A percentile compares a stretch with the other conserved stretches of the same genome.
Evolutionary conservation across 176 grass and related monocot genomes (phyloP).

Genomic region (Typha latifolia): DNA sequence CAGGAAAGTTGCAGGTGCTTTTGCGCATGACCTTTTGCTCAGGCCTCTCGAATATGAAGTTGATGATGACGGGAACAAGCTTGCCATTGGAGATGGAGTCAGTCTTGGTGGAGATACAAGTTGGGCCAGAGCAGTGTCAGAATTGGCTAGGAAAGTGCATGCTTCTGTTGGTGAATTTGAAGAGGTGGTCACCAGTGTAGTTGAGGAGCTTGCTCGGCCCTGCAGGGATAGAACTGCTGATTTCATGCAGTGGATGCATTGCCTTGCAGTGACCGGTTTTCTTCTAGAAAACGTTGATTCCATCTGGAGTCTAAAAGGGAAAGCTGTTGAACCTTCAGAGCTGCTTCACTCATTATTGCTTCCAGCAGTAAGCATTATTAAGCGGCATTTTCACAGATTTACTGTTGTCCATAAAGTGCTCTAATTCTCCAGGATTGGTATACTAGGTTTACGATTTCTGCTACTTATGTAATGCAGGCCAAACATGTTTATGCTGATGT

Average conservation of each 20-base stretch:
- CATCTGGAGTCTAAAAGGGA: constrained; percentile 47
- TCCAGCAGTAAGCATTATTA: constrained; percentile 62
- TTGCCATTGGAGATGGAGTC: constrained; percentile 76
- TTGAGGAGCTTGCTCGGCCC: constrained; percentile 52
- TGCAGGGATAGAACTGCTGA: constrained; percentile 87
- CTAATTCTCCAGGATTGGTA: too few species aligned
- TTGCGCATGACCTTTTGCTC: constrained; percentile 62
- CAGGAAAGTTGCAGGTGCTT: constrained; percentile 60
- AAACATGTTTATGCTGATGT: constrained; percentile 74
- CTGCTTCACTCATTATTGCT: constrained; percentile 79
- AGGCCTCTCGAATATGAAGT: constrained; percentile 67
- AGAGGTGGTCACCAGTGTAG: constrained; percentile 42
- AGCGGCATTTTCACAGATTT: neutral
- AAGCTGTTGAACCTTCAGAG: constrained; percentile 50
- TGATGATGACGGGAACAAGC: constrained; percentile 68
- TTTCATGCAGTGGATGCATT: constrained; percentile 88
- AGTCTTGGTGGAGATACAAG: constrained; percentile 69
- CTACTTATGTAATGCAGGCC: constrained; percentile 44
- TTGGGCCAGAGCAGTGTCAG: constrained; percentile 74
- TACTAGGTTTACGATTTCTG: constrained; percentile 5
- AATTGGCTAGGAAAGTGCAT: constrained; percentile 78
- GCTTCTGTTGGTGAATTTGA: constrained; percentile 75
- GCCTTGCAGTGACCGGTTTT: constrained; percentile 62
- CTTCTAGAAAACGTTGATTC: constrained; percentile 72
- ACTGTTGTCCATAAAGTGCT: neutral